Evolutionary conservation across 805 yeast genomes (phyloP).

Genomic region (Kazachstania kunashirensis): DNA sequence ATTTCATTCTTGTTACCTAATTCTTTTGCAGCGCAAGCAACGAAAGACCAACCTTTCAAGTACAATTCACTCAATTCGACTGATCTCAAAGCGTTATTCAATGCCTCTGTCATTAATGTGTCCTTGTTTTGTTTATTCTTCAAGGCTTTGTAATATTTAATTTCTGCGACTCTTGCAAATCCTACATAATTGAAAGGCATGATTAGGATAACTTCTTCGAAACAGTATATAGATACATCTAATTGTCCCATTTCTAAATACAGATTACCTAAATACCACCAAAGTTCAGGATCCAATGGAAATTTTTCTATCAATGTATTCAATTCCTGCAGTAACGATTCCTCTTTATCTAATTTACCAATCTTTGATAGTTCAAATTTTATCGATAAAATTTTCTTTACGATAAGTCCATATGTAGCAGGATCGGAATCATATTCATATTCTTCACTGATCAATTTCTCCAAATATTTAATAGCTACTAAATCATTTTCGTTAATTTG

Average conservation of each 20-base stretch:
- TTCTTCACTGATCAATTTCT: constrained; percentile 39
- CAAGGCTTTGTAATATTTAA: constrained; percentile 16
- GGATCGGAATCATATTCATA: constrained; percentile 41
- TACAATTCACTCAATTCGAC: constrained; percentile 69
- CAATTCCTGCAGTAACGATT: constrained; percentile 11
- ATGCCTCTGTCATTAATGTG: constrained; percentile 15
- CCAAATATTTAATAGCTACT: constrained; percentile 36
- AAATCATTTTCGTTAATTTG: constrained; percentile 21
- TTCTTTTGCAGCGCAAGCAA: constrained; percentile 33
- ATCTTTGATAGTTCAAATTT: constrained; percentile 4
- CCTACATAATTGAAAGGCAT: constrained; percentile 42
- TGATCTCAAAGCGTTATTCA: constrained; percentile 51
- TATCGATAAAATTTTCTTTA: constrained; percentile 23
- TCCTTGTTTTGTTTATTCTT: constrained; percentile 4
- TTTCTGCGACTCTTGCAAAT: constrained; percentile 23
- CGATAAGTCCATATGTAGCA: constrained; percentile 21
- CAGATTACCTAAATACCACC: constrained; percentile 68
- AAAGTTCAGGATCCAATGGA: constrained; percentile 68
- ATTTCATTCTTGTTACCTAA: constrained; percentile 26
- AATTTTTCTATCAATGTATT: constrained; percentile 23
- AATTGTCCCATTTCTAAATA: constrained; percentile 53
- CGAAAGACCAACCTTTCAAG: constrained; percentile 67
- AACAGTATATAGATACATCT: constrained; percentile 55
- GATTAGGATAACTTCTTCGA: constrained; percentile 59
- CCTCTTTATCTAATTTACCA: constrained; percentile 7